A percentile compares a stretch with the other conserved stretches of the same genome.
Conservation (phyloP, 225 moss, liverwort and hornwort species). For the Thuidium tamariscinum region DNA sequence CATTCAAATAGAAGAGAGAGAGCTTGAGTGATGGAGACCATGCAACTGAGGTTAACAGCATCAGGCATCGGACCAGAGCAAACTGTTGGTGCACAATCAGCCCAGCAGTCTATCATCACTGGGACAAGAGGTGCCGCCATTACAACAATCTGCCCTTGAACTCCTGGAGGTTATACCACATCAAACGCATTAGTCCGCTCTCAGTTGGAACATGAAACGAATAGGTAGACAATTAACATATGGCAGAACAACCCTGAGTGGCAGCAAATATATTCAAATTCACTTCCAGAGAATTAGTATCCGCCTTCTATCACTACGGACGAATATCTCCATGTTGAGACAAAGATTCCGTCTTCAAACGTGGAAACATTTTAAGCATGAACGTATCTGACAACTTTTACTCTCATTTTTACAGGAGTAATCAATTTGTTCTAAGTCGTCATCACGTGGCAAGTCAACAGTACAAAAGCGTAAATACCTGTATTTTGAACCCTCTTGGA, state of each 20-base stretch:
- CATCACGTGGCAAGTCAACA: neutral
- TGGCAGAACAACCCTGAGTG: neutral
- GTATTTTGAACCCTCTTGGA: conserved; percentile 24
- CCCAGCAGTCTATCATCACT: conserved; percentile 89
- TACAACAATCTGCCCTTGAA: conserved; percentile 18
- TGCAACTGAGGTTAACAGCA: conserved; percentile 58
- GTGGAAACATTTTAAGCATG: neutral
- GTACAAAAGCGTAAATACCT: conserved; percentile 1
- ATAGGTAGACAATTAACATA: neutral
- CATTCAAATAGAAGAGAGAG: conserved; percentile 67
- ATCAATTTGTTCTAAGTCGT: neutral
- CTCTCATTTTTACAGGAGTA: neutral
- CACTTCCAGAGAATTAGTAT: neutral
- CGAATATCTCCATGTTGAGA: neutral
- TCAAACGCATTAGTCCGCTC: conserved; percentile 4
- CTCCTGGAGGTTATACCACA: conserved; percentile 34
- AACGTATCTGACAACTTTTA: neutral
- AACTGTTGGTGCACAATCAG: conserved; percentile 79
- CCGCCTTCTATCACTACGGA: neutral
- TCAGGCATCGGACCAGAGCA: conserved; percentile 77
- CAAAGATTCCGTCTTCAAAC: neutral
- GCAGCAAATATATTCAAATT: neutral
- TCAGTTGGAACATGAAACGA: neutral
- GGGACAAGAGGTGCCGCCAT: conserved; percentile 58
- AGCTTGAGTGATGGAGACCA: conserved; percentile 66